Evolutionary conservation across 2,329 filamentous ascomycete genomes (phyloP), one percentile per base, ranked within the genome.

Genomic region (Fonsecaea multimorphosa): DNA sequence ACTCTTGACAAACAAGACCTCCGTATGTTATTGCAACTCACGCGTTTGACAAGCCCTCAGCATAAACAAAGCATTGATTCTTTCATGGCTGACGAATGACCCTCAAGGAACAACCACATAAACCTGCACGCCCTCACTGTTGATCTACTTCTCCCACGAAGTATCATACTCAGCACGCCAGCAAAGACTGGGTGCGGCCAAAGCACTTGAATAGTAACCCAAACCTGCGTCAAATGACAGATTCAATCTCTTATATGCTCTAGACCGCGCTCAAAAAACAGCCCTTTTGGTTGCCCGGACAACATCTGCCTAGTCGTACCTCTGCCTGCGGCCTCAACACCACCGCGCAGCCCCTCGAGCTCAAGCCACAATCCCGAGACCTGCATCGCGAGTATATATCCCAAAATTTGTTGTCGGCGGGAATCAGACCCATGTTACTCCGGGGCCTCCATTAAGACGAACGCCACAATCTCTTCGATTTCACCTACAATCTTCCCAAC

Each of bases 391-490:
- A 46, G 12, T 53, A 44, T 44, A 56, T 64, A 52, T 29, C 22
- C 57, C 32, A 29, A 62, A 58, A 22, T 36, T 53, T 32, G n/a
- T 57, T 7, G 63, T 61, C 38, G 59, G 52, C 8, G 31, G 36
- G 24, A 16, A 14, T 19, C 61, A 65, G 44, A 19, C 58, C 6
- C 44, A 64, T 61, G 53, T 34, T n/a, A 51, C 58, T 16, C 32
- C 38, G 7, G 34, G 40, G 9, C 19, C 51, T 46, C 31, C 12
- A n/a, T 12, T 63, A 29, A 62, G 36, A 16, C 8, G 29, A 9
- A 12, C 52, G 16, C 36, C 29, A 4, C 60, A 44, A 29, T 66
- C n/a, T 53, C 36, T 62, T 62, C 57, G 54, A 70, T 40, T 65
- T 63, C 61, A 61, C 58, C 2, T 63, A 59, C 24, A 32, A 22